phyloP scores from a whole-genome alignment of 2,329 filamentous ascomycete species.

The Arthrobotrys conoides region DNA sequence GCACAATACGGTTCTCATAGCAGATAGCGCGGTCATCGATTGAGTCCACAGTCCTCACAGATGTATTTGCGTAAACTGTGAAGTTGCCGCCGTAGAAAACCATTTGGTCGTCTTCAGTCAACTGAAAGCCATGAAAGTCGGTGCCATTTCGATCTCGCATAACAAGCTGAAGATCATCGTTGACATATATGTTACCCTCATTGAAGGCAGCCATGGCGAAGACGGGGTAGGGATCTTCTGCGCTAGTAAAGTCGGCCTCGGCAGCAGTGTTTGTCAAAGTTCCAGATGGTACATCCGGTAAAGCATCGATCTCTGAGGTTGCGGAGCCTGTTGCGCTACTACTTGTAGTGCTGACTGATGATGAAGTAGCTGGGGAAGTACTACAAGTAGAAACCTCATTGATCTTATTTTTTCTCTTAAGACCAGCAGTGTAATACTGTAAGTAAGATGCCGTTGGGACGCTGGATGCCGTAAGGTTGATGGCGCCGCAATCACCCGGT shows the following conservation, averaged over 20 bases:
- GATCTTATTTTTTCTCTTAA: conserved; percentile 6
- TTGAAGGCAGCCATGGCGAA: conserved; percentile 37
- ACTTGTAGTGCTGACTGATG: conserved; percentile 13
- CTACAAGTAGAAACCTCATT: conserved; percentile 29
- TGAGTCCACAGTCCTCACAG: conserved; percentile 16
- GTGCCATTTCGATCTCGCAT: conserved; percentile 13
- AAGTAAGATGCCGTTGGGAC: conserved; percentile 37
- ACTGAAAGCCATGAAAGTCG: conserved; percentile 40
- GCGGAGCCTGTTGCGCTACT: neutral
- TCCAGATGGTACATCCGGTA: neutral
- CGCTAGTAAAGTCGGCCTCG: conserved; percentile 40
- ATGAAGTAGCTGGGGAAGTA: conserved; percentile 6
- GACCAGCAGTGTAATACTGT: conserved; percentile 40
- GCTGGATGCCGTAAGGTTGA: conserved; percentile 37
- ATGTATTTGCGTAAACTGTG: conserved; percentile 45
- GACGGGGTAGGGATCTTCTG: conserved; percentile 30
- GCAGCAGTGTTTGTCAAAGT: conserved; percentile 16
- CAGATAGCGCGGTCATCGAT: conserved; percentile 24
- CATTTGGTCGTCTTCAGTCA: conserved; percentile 30
- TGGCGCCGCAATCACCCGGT: conserved; percentile 12
- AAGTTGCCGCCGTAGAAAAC: conserved; percentile 30
- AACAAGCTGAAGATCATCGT: conserved; percentile 24
- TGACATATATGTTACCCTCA: conserved; percentile 15
- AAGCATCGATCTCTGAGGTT: neutral
- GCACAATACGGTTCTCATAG: conserved; percentile 22